Base-by-base conservation (phyloP, 2,329 filamentous ascomycete species). In the Colletotrichum filicis region DNA sequence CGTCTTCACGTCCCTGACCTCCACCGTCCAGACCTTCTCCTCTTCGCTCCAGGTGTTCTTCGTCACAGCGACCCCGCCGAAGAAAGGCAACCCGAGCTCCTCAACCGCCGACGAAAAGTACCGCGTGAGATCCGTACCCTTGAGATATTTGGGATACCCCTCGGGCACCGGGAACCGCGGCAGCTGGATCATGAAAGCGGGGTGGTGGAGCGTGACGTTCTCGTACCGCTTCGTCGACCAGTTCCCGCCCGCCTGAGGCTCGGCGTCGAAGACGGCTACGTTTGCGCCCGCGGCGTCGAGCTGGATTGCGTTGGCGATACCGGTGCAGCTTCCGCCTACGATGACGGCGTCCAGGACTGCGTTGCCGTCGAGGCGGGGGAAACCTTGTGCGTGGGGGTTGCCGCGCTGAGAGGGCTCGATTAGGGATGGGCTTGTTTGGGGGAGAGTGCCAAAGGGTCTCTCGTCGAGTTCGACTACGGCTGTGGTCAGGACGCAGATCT, bases 311-410 rank as follows among this genome's bases (percentile, higher is more conserved):
- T 49, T 72, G 6, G 65, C 58, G 56, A 72, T 57, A 52, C 69
- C 69, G 64, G 58, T 72, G 58, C 69, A 72, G 59, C 69, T 72
- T 26, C 69, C 69, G 12, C 69, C 69, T 9, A 72, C 65, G 0
- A 72, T 7, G 12, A 72, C 52, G 14, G 65, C 69, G 59, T 72
- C 69, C n/a, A 72, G 57, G 7, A 72, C 32, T n/a, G 22, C n/a
- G 3, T 42, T 22, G 16, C 19, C 62, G 0, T 35, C 32, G 12
- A 72, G 16, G 5, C 37, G n/a, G 37, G 69, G 69, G 8, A 72
- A 22, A 16, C 69, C 69, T 19, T 72, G 69, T 9, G 69, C 65
- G 4, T 52, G 22, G n/a, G 69, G 8, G 5, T 28, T 52, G 2
- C 69, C 69, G 24, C 69, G 32, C 14, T 68, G 69, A 1, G 35